These are phyloP conservation scores for Fusarium musae DNA, from an alignment of 2,329 filamentous ascomycete species.

Conservation along the genomic window DNA sequence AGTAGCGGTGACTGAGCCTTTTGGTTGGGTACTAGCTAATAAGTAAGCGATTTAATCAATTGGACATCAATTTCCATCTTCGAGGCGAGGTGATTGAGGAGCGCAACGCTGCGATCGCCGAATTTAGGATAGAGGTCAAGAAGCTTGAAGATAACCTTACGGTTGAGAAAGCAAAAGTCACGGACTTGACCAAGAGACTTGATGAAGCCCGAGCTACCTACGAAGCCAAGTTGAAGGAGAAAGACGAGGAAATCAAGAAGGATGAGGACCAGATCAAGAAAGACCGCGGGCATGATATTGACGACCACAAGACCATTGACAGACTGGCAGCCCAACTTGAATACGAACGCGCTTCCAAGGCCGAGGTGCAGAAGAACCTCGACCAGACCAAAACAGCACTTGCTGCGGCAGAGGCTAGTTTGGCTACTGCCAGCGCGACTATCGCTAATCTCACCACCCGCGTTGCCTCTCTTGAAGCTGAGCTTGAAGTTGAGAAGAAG, in stretches of 20 bases:
- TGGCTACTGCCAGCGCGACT: neutral
- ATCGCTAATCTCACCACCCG: neutral
- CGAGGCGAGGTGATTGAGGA: neutral
- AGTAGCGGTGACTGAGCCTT: fast-evolving
- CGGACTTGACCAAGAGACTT: neutral
- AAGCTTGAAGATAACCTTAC: neutral
- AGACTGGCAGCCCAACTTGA: neutral
- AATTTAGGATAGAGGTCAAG: neutral
- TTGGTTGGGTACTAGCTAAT: neutral
- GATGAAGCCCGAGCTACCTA: neutral
- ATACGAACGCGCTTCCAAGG: neutral
- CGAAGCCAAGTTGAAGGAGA: neutral
- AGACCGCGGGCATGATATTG: neutral
- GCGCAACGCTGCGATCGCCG: neutral
- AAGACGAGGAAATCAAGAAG: neutral
- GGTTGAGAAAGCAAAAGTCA: neutral
- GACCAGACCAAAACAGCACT: neutral
- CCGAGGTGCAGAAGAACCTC: neutral
- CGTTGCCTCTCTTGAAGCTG: neutral
- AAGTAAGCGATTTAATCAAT: neutral
- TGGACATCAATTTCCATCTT: neutral
- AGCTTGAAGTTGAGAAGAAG: neutral
- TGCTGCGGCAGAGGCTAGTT: neutral
- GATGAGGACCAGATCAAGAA: neutral
- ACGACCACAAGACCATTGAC: neutral